phyloP scores from a whole-genome alignment of 73 alveolate species.

The Paramecium octaurelia region DNA sequence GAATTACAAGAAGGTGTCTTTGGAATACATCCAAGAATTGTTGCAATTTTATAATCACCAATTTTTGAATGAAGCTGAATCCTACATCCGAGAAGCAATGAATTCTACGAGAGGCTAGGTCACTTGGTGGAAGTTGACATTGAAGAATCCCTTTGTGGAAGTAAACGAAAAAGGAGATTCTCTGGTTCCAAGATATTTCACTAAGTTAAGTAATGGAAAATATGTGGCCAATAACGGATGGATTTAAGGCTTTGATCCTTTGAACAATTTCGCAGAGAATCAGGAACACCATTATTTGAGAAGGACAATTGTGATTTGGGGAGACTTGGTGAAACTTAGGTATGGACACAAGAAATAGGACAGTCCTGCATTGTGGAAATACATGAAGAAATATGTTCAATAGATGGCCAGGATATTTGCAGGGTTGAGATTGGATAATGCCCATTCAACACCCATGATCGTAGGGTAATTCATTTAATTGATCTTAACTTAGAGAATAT shows the following conservation, averaged over 20 bases:
- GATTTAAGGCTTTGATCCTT: conserved; percentile 74
- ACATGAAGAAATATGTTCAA: conserved; percentile 89
- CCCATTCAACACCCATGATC: conserved; percentile 93
- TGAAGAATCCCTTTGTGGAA: neutral
- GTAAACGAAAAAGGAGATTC: conserved; percentile 33
- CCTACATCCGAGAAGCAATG: conserved; percentile 34
- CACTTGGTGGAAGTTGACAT: conserved; percentile 45
- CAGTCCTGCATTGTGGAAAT: conserved; percentile 89
- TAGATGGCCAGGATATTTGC: conserved; percentile 85
- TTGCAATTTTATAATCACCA: neutral
- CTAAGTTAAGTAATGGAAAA: conserved; percentile 56
- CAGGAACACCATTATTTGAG: conserved; percentile 91
- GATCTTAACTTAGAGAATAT: conserved; percentile 65
- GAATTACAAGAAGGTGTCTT: neutral
- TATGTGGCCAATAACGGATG: conserved; percentile 63
- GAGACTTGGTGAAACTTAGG: conserved; percentile 92
- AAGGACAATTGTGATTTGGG: conserved; percentile 92
- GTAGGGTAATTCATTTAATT: conserved; percentile 25
- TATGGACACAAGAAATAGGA: conserved; percentile 86
- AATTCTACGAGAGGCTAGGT: conserved; percentile 45
- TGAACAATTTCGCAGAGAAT: conserved; percentile 82
- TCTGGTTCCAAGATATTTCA: conserved; percentile 50
- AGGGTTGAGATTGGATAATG: conserved; percentile 97
- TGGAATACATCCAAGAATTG: conserved; percentile 14
- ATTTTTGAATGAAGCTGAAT: conserved; percentile 20